Evolutionary conservation across 2,329 filamentous ascomycete genomes (phyloP), one percentile per base, ranked within the genome.

Genomic region (Paecilomyces sp.): DNA sequence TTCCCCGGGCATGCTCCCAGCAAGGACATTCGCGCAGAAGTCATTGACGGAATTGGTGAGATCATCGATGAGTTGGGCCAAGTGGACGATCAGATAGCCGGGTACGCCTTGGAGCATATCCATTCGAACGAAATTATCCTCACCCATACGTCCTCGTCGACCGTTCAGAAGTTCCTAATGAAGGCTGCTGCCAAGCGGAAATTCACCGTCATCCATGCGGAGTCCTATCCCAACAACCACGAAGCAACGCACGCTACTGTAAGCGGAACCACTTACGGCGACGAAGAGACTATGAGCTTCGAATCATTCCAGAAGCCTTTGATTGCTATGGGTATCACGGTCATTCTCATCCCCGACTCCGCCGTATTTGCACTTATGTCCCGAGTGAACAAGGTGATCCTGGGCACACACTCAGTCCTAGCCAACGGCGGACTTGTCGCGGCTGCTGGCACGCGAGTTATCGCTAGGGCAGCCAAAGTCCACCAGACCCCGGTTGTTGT

Each of bases 361-460:
- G 90, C 91, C 9, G 84, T 96, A 58, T 95, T 92, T 78, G 92
- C 92, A 0, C 90, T 97, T 68, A 97, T 99, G 90, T 90, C 92
- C 8, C 87, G 89, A 61, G 91, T 97, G 67, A 95, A 93, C 81
- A 97, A 97, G 78, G 93, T 99, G 62, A 90, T 99, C 55, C 81
- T 99, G 6, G 88, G 90, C 12, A 93, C 93, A 5, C 89, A 92
- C 69, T 88, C 90, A 3, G 90, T 99, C 30, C 86, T 95, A 54
- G 90, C 91, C 56, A 94, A 96, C 68, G 94, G 94, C 57, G 90
- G 90, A 6, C 84, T 96, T 28, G 83, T 97, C 30, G 89, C 91
- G 18, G 88, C 92, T 50, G 87, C 89, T 4, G 94, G 94, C n/a
- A 89, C 90, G 9, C 86, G 86, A 22, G 86, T 90, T 50, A 89